Percentiles rank a stretch among this genome's conserved stretches.
phyloP scores from a whole-genome alignment of 2,329 filamentous ascomycete genomes.

The Gliomastix tumulicola region DNA sequence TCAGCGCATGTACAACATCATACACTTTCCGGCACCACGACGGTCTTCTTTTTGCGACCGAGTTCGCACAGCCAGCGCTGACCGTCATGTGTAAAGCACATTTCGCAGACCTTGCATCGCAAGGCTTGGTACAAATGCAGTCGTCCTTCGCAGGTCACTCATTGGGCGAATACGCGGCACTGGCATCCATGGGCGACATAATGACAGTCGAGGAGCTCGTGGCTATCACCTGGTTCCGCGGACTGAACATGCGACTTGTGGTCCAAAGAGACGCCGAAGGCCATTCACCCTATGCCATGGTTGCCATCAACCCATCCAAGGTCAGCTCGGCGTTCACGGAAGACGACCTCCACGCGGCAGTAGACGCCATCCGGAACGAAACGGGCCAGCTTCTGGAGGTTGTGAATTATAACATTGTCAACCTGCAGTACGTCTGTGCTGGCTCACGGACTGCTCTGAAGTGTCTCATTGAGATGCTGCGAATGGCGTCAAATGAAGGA shows the following conservation, averaged over 20 bases:
- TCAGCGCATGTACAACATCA: slow-evolving; percentile 83
- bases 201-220: slow-evolving; percentile 99
- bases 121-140: slow-evolving; percentile 91
- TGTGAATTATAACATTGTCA: slow-evolving; percentile 88
- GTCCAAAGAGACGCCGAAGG: slow-evolving; percentile 92
- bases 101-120: slow-evolving; percentile 97
- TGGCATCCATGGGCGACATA: slow-evolving; percentile 92
- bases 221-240: slow-evolving; percentile 98
- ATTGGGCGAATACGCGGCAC: slow-evolving; percentile 93
- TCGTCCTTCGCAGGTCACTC: slow-evolving; percentile 98
- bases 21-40: slow-evolving; percentile 97
- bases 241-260: slow-evolving; percentile 97
- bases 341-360: slow-evolving; percentile 91
- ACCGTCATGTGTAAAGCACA: slow-evolving; percentile 99
- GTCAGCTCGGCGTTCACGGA: slow-evolving; percentile 99
- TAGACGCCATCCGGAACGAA: slow-evolving; percentile 88
- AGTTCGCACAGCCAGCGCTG: slow-evolving; percentile 95
- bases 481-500: slow-evolving; percentile 84
- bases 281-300: slow-evolving; percentile 98
- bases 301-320: slow-evolving; percentile 94
- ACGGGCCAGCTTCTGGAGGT: slow-evolving; percentile 96
- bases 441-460: slow-evolving; percentile 64
- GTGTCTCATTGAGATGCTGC: slow-evolving; percentile 74
- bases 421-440: slow-evolving; percentile 69
- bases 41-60: slow-evolving; percentile 89